phyloP scores from a whole-genome alignment of 371 early-diverging fungal species.

The Mucor sp. region DNA sequence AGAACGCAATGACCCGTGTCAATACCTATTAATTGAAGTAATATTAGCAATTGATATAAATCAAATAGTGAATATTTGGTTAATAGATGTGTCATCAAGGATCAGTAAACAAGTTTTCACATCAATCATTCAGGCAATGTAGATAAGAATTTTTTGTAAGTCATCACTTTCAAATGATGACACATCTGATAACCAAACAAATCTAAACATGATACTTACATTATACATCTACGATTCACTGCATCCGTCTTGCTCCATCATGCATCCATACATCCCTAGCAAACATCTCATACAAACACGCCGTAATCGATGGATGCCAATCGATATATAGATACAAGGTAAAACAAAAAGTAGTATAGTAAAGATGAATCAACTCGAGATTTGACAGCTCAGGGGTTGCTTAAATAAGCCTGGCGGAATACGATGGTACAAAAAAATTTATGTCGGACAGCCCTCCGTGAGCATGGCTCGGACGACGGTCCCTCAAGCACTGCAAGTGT shows the following conservation, averaged over 20 bases:
- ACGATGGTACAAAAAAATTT: not conserved
- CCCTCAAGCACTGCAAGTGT: too few relatives aligned
- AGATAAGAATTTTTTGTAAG: slow-evolving; percentile 20
- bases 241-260: not conserved
- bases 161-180: slow-evolving; percentile 17
- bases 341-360: too few relatives aligned
- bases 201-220: slow-evolving; percentile 1
- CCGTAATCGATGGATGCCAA: not conserved
- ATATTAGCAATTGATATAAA: not conserved
- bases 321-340: not conserved
- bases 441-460: not conserved
- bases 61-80: not conserved
- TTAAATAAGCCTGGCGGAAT: not conserved
- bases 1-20: not conserved
- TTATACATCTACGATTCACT: not conserved
- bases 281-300: not conserved
- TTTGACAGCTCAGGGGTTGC: not conserved
- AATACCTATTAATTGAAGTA: not conserved
- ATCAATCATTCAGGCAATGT: slow-evolving; percentile 27
- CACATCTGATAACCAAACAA: not conserved
- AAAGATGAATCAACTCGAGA: not conserved
- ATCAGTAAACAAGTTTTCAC: slow-evolving; percentile 18
- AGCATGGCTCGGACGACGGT: not conserved
- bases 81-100: not conserved
- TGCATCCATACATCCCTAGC: not conserved